Evolutionary conservation across 345 rosid species (phyloP), one percentile per base, ranked within the genome.

Genomic region (Hirschfeldia incana): DNA sequence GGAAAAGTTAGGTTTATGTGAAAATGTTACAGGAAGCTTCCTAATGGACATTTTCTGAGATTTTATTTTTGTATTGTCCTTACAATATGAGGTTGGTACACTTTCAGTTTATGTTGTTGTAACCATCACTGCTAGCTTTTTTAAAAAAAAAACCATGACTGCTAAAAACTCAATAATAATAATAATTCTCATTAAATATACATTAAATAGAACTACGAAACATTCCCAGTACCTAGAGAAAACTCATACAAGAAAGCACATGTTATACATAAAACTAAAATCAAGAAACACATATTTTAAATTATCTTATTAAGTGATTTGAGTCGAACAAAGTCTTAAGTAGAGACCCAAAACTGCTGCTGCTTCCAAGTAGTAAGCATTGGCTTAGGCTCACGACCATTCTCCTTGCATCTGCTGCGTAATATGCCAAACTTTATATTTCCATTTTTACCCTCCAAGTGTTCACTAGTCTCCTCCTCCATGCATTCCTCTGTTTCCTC

Each of bases 381-480:
- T 34, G 82, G 85, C 67, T 77, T 84, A 70, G 86, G 81, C 59
- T 63, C 78, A 46, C 72, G 63, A 55, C 83, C 86, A 34, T 83
- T 82, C 78, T 89, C 93, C 39, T 83, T 90, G 87, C 97, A 90
- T 58, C 92, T 85, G 10, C 78, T 67, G 57, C 86, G 80, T 59
- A 78, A 82, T 59, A 82, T 84, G 11, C 49, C 66, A 32, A 76
- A 67, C 37, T 83, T 84, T 63, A 79, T 83, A 59, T 76, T 84
- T 63, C 86, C 91, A 69, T 21, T 83, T 84, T 82, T 75, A 59
- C 74, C 89, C 83, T 80, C 82, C 37, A 75, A 21, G 11, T 55
- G 69, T 62, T 76, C 83, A 51, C 30, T 27, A 67, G 32, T 64
- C 62, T 64, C 80, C 71, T 78, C 86, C 58, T 78, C 84, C 12